Percentiles rank a stretch among this genome's conserved stretches.
These are phyloP conservation scores for Sporothrix curviconia DNA, from an alignment of 2,329 filamentous ascomycete species.

Conservation along the genomic window DNA sequence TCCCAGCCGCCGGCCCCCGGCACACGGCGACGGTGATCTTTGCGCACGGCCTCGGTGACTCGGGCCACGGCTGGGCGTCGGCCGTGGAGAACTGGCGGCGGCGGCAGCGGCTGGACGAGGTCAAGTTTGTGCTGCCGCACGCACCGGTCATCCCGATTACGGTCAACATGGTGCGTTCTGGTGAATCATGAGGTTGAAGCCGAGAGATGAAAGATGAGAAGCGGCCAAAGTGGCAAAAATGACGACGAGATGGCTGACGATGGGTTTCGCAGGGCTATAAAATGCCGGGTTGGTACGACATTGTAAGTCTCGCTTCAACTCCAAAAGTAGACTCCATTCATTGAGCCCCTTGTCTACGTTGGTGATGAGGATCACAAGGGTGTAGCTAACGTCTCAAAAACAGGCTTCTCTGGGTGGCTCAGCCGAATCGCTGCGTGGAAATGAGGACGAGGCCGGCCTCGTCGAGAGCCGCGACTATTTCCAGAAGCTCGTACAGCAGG, in stretches of 20 bases:
- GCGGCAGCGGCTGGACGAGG: conserved; percentile 73
- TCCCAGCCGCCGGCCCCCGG: conserved; percentile 64
- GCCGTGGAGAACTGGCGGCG: conserved; percentile 83
- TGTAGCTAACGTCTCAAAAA: background rate
- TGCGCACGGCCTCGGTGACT: conserved; percentile 85
- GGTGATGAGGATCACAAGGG: background rate
- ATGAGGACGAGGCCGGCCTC: conserved; percentile 63
- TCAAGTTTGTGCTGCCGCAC: conserved; percentile 91
- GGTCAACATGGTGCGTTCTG: conserved; percentile 47
- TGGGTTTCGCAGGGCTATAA: conserved; percentile 45
- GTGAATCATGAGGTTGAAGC: too few species aligned
- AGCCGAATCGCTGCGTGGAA: conserved; percentile 23
- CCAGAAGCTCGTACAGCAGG: conserved; percentile 69
- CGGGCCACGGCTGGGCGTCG: conserved; percentile 68
- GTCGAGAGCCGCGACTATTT: conserved; percentile 67
- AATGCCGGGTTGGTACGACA: conserved; percentile 88
- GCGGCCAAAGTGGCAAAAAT: background rate
- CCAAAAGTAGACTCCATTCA: background rate
- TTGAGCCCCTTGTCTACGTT: background rate
- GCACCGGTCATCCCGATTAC: conserved; percentile 83
- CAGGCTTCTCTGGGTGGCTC: conserved; percentile 22
- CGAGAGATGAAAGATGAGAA: too few species aligned
- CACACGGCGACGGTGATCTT: conserved; percentile 96
- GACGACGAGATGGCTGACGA: background rate
- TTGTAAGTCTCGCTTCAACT: conserved; percentile 41